Evolutionary conservation across 176 grass and related monocot genomes (phyloP).

Genomic region (Lolium perenne): DNA sequence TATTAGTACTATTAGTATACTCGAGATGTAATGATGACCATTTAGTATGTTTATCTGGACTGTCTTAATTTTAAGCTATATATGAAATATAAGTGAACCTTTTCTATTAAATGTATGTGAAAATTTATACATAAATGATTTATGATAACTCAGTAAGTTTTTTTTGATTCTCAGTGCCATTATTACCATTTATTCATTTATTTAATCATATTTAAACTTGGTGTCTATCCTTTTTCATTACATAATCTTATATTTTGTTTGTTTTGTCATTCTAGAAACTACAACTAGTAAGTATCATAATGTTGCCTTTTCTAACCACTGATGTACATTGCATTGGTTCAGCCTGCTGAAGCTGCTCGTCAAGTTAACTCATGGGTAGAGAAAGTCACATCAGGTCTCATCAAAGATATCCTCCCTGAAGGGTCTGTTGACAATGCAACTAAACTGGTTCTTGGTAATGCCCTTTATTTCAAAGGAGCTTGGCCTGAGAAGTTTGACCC

Average conservation of each 20-base stretch:
- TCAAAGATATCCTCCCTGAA: neutral
- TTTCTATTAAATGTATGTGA: too few species aligned
- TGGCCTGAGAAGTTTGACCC: neutral
- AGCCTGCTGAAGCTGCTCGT: neutral
- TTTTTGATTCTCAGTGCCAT: too few species aligned
- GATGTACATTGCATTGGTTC: neutral
- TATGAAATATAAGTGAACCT: too few species aligned
- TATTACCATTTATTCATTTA: too few species aligned
- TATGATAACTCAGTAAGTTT: too few species aligned
- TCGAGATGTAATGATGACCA: too few species aligned
- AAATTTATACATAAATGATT: too few species aligned
- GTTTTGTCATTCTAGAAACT: neutral
- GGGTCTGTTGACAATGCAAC: neutral
- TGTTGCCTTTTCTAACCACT: neutral
- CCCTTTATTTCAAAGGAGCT: slow-evolving; percentile 19
- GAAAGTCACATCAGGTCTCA: neutral
- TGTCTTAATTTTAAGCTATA: too few species aligned
- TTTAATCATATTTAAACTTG: too few species aligned
- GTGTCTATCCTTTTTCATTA: too few species aligned
- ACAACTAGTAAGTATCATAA: neutral
- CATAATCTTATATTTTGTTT: neutral
- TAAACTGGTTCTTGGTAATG: neutral
- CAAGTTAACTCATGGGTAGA: slow-evolving; percentile 22
- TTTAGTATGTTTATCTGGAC: too few species aligned
- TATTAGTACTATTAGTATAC: too few species aligned